Evolutionary conservation across 441 rosid genomes (phyloP), one percentile per base, ranked within the genome.

Genomic region (Arabidopsis hybrid): DNA sequence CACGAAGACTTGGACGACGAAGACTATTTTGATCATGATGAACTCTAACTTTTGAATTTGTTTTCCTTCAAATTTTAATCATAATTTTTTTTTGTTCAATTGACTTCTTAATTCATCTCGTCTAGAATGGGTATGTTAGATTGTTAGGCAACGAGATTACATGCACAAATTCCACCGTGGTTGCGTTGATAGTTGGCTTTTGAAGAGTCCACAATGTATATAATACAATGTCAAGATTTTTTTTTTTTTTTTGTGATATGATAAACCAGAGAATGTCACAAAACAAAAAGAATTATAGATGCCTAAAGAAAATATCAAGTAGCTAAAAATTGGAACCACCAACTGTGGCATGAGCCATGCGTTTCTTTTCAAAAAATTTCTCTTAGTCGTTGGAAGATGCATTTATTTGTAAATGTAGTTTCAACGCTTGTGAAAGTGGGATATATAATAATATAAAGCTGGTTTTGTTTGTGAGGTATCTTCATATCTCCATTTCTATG

Each of bases 1-100:
- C 79, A 78, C 12, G 67, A 84, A 17, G 76, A 77, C 8, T 40
- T 61, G 12, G 83, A 82, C 8, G 89, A 79, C 0, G 79, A 85
- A 1, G 81, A 81, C 3, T 81, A 82, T 40, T 74, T 74, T 59
- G 82, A 79, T 68, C 86, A 82, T 18, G 92, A 89, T 14, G 93
- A 89, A 69, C 90, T 89, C 31, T 89, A 60, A 75, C 10, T 13
- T 21, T n/a, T 46, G 4, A 21, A 21, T 69, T 42, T 46, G 26
- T 9, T 56, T 39, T 38, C 38, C 10, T 66, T 49, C 5, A 13
- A 39, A 17, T 12, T 17, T 26, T 9, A 59, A 11, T 32, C 35
- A 34, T 21, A 13, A 13, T 8, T 3, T 26, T 52, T 7, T 2
- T 14, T 66, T 6, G 14, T 10, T 61, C 9, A 67, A 52, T 50